These are phyloP conservation scores for Plasmodium billcollinsi DNA, from an alignment of 169 alveolate genomes.

Conservation along the genomic window DNA sequence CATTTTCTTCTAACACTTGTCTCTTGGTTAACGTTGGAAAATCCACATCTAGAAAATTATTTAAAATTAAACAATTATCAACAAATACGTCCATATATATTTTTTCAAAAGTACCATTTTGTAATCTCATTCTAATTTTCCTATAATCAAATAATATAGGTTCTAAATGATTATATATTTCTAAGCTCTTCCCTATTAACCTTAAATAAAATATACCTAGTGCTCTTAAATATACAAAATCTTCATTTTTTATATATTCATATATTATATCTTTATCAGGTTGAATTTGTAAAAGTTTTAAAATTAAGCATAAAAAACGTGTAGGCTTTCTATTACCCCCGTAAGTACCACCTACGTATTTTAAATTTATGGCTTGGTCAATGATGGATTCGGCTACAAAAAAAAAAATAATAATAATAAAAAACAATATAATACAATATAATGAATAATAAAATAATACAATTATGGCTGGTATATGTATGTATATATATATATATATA, in stretches of 20 bases:
- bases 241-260: slow-evolving; percentile 95
- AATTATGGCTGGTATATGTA: no score
- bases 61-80: slow-evolving; percentile 93
- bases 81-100: slow-evolving; percentile 97
- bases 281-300: slow-evolving; percentile 96
- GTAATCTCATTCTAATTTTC: slow-evolving; percentile 92
- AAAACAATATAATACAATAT: neutral
- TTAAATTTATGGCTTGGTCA: slow-evolving; percentile 95
- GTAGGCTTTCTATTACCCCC: slow-evolving; percentile 97
- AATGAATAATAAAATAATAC: neutral
- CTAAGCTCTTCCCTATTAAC: slow-evolving; percentile 85
- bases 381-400: slow-evolving; percentile 92
- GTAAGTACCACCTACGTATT: slow-evolving; percentile 97
- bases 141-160: slow-evolving; percentile 97
- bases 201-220: slow-evolving; percentile 95
- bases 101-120: slow-evolving; percentile 90
- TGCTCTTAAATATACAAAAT: slow-evolving; percentile 97
- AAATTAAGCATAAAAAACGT: slow-evolving; percentile 95
- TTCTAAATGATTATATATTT: slow-evolving; percentile 90
- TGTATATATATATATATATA: no score
- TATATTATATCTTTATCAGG: slow-evolving; percentile 95
- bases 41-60: slow-evolving; percentile 92
- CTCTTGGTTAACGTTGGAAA: slow-evolving; percentile 95
- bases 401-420: neutral
- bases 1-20: slow-evolving; percentile 89